phyloP scores from a whole-genome alignment of 805 yeast species.

The Wickerhamomyces canadensis region DNA sequence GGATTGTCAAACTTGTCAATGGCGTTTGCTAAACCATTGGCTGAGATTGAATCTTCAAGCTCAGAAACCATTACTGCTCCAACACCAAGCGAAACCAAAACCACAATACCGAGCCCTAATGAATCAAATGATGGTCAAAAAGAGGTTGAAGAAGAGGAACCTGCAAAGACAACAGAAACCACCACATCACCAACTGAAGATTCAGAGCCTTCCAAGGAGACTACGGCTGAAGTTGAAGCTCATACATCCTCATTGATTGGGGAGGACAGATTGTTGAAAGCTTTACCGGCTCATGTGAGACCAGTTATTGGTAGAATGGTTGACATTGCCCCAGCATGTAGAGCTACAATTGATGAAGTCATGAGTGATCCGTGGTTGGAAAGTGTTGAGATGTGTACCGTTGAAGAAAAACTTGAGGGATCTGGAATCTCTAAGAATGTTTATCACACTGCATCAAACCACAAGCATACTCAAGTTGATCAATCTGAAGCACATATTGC shows the following conservation, averaged over 20 bases:
- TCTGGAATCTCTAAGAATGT: conserved; percentile 27
- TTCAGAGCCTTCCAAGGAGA: conserved; percentile 17
- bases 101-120: conserved; percentile 8
- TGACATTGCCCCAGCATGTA: conserved; percentile 78
- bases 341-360: conserved; percentile 76
- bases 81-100: conserved; percentile 9
- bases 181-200: conserved; percentile 9
- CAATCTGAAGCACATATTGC: conserved; percentile 96
- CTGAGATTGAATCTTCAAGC: conserved; percentile 11
- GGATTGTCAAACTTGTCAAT: conserved; percentile 23
- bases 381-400: conserved; percentile 64
- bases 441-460: conserved; percentile 48
- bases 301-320: conserved; percentile 71
- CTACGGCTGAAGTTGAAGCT: conserved; percentile 32
- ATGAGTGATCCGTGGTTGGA: conserved; percentile 67
- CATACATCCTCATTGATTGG: conserved; percentile 68
- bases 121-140: neutral
- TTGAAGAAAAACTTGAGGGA: conserved; percentile 37
- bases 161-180: conserved; percentile 6
- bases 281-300: conserved; percentile 66
- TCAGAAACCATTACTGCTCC: conserved; percentile 2
- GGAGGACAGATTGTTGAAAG: conserved; percentile 63
- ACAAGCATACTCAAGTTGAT: conserved; percentile 83
- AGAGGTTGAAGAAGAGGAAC: neutral
- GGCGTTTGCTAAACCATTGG: conserved; percentile 22